phyloP scores from a whole-genome alignment of 768 basidiomycete genomes.

The Amanita jacksonii region DNA sequence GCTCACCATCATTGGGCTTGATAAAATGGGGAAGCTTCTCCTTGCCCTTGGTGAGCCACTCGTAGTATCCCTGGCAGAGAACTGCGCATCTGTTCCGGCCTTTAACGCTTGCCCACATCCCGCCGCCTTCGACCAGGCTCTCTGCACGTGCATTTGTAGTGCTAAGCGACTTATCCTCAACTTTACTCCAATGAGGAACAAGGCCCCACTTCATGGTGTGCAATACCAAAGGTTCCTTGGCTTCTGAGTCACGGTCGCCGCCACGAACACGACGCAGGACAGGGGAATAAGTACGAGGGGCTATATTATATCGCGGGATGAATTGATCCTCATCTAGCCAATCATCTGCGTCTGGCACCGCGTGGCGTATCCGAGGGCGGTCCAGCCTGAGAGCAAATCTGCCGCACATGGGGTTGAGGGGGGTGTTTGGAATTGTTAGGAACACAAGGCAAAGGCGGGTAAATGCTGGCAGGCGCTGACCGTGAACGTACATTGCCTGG shows the following conservation, averaged over 20 bases:
- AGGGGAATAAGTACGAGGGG: slow-evolving; percentile 71
- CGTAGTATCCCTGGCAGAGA: slow-evolving; percentile 73
- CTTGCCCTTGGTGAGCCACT: slow-evolving; percentile 85
- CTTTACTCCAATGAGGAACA: slow-evolving; percentile 75
- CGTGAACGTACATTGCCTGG: no score
- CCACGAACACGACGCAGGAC: slow-evolving; percentile 42
- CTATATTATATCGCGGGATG: slow-evolving; percentile 69
- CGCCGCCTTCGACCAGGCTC: slow-evolving; percentile 60
- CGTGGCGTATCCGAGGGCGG: slow-evolving; percentile 29
- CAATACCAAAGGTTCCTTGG: slow-evolving; percentile 34
- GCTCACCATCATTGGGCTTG: slow-evolving; percentile 47
- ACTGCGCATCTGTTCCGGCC: slow-evolving; percentile 82
- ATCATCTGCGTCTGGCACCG: slow-evolving; percentile 34
- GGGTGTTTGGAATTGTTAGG: slow-evolving; percentile 5
- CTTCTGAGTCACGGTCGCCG: not conserved
- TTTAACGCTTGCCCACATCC: slow-evolving; percentile 82
- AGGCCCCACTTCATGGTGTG: slow-evolving; percentile 91
- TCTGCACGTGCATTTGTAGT: slow-evolving; percentile 91
- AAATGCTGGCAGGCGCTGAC: no score
- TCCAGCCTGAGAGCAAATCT: slow-evolving; percentile 46
- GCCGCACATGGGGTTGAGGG: slow-evolving; percentile 57
- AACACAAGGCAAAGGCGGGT: no score
- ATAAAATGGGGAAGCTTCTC: slow-evolving; percentile 76
- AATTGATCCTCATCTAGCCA: slow-evolving; percentile 47
- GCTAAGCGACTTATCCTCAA: slow-evolving; percentile 59